Evolutionary conservation across 441 rosid species (phyloP), one percentile per base, ranked within the genome.

Genomic region (Aquilaria agallochum): DNA sequence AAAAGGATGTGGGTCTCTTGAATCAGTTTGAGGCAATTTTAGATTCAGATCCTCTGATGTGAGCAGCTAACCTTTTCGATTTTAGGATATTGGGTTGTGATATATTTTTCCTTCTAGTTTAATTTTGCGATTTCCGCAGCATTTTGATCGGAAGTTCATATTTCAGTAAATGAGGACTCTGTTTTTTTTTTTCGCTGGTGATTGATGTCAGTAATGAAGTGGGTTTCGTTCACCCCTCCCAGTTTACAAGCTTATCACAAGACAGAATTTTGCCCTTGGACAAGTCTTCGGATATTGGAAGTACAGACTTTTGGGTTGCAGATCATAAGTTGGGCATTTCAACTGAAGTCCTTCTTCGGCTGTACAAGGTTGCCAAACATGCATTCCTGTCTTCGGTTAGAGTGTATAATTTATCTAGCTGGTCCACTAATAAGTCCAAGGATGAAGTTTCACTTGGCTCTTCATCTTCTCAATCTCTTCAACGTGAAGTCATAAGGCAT

Each of bases 271-370:
- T 27, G 27, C 27, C 11, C 0, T 9, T 36, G 13, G 31, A 58
- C 31, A 14, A 0, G 13, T 54, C 13, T 48, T 33, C 11, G 48
- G 63, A 57, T 14, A 54, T 59, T 36, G 66, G 54, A 57, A 67
- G 66, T 32, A 50, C 65, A 51, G 71, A 63, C 11, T 88, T 95
- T 63, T 95, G 96, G 92, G 74, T 59, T 67, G 77, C 74, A 73
- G 96, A 85, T 71, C 95, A 81, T 62, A 89, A 95, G 69, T 68
- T 95, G 72, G 99, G 93, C 31, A 85, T 95, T 74, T 92, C 98
- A 8, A 74, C 78, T 0, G 76, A 81, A 56, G 61, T 88, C 63
- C 73, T 92, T 72, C 56, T 81, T 67, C 84, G 71, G 0, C 50
- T 95, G 72, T 95, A 79, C 66, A 76, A 70, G 66, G 88, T 68